Evolutionary conservation across 169 alveolate genomes (phyloP).

Genomic region (Plasmodium berghei): DNA sequence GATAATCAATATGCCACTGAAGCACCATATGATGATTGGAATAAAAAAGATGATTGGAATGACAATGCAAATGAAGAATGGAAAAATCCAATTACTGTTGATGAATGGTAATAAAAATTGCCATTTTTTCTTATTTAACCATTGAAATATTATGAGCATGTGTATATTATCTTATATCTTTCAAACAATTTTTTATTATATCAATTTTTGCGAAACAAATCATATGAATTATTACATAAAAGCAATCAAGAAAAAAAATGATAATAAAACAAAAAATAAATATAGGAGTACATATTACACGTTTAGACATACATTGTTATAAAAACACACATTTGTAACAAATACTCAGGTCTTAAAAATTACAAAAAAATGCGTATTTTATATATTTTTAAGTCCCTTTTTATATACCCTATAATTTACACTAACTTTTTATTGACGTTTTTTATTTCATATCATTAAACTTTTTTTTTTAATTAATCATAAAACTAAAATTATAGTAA

Average conservation of each 20-base stretch:
- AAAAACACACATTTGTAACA: neutral
- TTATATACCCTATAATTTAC: constrained; percentile 5
- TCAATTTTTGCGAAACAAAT: neutral
- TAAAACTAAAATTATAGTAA: constrained; percentile 1
- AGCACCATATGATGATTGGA: constrained; percentile 76
- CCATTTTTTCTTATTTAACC: neutral
- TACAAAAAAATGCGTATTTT: neutral
- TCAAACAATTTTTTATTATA: neutral
- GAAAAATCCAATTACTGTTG: constrained; percentile 72
- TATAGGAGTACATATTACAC: neutral
- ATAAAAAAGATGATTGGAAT: constrained; percentile 77
- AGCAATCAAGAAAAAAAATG: neutral
- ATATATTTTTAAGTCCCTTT: constrained; percentile 1
- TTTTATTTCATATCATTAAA: neutral
- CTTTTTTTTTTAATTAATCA: constrained; percentile 19
- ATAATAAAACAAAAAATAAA: neutral
- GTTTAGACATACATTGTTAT: neutral
- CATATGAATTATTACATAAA: neutral
- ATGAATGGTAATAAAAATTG: constrained; percentile 34
- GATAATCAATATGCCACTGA: constrained; percentile 71
- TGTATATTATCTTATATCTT: neutral
- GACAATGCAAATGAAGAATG: constrained; percentile 72
- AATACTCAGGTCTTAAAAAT: neutral
- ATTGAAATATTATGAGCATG: neutral
- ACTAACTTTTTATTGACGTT: constrained; percentile 1